Conservation (phyloP, 2,329 filamentous ascomycete species). For the Claviceps sp. region DNA sequence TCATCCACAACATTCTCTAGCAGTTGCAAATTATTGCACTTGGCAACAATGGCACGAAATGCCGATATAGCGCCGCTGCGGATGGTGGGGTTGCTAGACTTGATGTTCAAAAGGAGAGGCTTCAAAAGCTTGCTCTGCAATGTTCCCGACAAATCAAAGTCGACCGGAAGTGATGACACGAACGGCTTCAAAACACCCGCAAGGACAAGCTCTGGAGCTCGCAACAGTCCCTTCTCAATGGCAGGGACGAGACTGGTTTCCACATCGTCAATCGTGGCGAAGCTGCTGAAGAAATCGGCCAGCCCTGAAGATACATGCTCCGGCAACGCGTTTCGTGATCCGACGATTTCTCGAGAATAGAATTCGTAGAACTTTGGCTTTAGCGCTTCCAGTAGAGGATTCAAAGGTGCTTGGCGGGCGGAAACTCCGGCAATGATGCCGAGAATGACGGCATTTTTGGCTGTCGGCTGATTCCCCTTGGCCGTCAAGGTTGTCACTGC, state of each 20-base stretch:
- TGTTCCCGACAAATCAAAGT: conserved; percentile 64
- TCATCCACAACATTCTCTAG: conserved; percentile 64
- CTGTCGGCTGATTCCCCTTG: conserved; percentile 49
- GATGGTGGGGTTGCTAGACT: conserved; percentile 72
- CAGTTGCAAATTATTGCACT: conserved; percentile 41
- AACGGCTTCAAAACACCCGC: conserved; percentile 65
- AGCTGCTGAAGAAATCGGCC: conserved; percentile 69
- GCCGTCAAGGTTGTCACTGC: conserved; percentile 54
- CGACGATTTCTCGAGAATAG: conserved; percentile 73
- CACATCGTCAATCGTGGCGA: conserved; percentile 61
- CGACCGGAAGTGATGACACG: conserved; percentile 51
- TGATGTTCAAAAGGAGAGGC: conserved; percentile 76
- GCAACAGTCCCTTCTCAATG: conserved; percentile 76
- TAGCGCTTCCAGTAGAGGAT: conserved; percentile 43
- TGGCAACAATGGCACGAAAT: conserved; percentile 55
- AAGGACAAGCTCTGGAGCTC: conserved; percentile 81
- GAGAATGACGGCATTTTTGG: conserved; percentile 63
- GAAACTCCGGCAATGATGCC: conserved; percentile 82
- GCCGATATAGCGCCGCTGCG: conserved; percentile 62
- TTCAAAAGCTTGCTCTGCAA: conserved; percentile 65
- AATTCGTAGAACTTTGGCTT: conserved; percentile 69
- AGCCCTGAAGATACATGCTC: conserved; percentile 60
- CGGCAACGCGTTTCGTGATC: conserved; percentile 60
- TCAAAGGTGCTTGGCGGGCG: conserved; percentile 52
- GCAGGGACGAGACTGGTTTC: conserved; percentile 63